Conservation (phyloP, 164 flowering plant species). For the Cinnamomum micranthum region DNA sequence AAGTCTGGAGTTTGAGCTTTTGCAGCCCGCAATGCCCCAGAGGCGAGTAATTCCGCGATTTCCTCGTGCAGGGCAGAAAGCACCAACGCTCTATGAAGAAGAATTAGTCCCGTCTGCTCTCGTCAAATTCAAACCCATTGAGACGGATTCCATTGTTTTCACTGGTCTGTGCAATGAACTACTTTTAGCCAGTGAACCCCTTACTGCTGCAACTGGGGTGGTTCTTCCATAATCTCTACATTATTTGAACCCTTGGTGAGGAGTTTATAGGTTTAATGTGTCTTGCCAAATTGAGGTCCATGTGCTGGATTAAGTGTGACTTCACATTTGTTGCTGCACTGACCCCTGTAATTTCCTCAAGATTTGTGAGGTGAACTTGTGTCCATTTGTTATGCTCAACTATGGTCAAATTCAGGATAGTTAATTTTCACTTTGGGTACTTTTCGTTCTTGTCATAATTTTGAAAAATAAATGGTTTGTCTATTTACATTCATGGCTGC, state of each 20-base stretch:
- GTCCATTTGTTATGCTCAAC: no score
- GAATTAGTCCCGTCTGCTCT: constrained; percentile 92
- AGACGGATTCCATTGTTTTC: constrained; percentile 74
- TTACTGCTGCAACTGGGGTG: constrained; percentile 18
- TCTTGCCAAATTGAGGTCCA: no score
- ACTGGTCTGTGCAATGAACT: constrained; percentile 85
- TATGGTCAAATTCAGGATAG: no score
- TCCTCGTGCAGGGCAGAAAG: constrained; percentile 39
- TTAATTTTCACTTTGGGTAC: no score
- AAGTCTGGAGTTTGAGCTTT: constrained; percentile 70
- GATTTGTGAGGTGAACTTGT: no score
- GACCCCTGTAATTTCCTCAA: no score
- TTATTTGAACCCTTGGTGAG: background rate
- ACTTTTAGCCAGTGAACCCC: constrained; percentile 75
- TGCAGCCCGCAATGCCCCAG: constrained; percentile 63
- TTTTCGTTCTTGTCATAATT: no score
- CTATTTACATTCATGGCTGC: no score
- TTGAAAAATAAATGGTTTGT: no score
- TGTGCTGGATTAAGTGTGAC: background rate
- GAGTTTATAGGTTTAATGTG: no score
- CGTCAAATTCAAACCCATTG: constrained; percentile 74
- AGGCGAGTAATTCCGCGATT: constrained; percentile 66
- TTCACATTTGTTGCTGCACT: no score
- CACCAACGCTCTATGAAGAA: constrained; percentile 66
- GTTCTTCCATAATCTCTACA: background rate